These are phyloP conservation scores for Auriculariales sp. DNA, from an alignment of 768 basidiomycete genomes.

Conservation along the genomic window DNA sequence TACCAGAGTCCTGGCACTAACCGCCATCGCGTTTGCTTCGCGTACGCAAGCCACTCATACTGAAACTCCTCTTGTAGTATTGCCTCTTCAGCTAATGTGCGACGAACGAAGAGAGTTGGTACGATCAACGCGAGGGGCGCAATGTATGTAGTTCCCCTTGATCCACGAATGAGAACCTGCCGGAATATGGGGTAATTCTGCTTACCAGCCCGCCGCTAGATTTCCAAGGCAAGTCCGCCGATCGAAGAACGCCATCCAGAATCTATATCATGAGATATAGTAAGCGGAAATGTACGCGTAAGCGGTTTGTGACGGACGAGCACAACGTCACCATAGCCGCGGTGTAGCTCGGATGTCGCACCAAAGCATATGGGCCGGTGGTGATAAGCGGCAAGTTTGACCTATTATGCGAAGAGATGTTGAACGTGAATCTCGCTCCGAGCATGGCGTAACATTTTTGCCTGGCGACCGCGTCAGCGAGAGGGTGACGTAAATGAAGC, in stretches of 20 bases:
- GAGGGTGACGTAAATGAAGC: too few relatives aligned
- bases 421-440: too few relatives aligned
- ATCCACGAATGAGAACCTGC: too few relatives aligned
- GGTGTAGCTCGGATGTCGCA: slow-evolving; percentile 34
- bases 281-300: too few relatives aligned
- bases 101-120: slow-evolving; percentile 8
- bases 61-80: slow-evolving; percentile 10
- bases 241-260: too few relatives aligned
- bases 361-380: slow-evolving; percentile 22
- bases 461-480: too few relatives aligned
- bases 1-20: slow-evolving; percentile 12
- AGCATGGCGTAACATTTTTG: too few relatives aligned
- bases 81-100: slow-evolving; percentile 6
- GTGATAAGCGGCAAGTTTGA: slow-evolving; percentile 18
- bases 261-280: too few relatives aligned
- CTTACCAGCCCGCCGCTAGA: slow-evolving; percentile 10
- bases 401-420: too few relatives aligned
- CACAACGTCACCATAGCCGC: slow-evolving; percentile 4
- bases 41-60: slow-evolving; percentile 15
- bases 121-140: too few relatives aligned
- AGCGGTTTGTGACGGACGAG: background rate
- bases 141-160: too few relatives aligned
- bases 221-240: slow-evolving; percentile 8
- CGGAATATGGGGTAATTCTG: too few relatives aligned
- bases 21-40: slow-evolving; percentile 11